These are phyloP conservation scores for Phoma herbarum DNA, from an alignment of 2,329 filamentous ascomycete genomes.

Conservation along the genomic window DNA sequence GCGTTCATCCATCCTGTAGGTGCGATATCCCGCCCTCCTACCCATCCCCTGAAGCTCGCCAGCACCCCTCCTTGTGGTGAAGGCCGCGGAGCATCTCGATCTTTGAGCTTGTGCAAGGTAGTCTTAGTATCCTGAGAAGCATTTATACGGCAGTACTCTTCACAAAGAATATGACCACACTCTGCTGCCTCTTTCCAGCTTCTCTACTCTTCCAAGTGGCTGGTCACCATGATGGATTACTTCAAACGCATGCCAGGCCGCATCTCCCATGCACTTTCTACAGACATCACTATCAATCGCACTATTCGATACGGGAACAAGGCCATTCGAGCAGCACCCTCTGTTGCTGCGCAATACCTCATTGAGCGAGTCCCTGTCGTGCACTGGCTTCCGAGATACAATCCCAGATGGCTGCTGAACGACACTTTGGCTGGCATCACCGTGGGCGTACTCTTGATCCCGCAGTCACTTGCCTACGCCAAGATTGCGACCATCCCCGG, in stretches of 20 bases:
- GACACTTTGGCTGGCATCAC: constrained; percentile 72
- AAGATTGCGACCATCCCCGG: constrained; percentile 88
- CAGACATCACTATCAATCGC: constrained; percentile 42
- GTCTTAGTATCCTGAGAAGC: constrained; percentile 1
- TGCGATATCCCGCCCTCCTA: constrained; percentile 17
- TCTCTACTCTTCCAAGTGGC: constrained; percentile 1
- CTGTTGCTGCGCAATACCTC: constrained; percentile 64
- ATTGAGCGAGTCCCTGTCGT: constrained; percentile 69
- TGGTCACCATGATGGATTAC: constrained; percentile 34
- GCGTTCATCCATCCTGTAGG: constrained; percentile 27
- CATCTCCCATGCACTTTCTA: constrained; percentile 30
- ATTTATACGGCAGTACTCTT: not conserved
- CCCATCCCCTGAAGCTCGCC: constrained; percentile 9
- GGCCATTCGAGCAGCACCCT: constrained; percentile 57
- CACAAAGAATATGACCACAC: not conserved
- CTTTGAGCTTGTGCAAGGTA: not conserved
- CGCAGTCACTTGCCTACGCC: constrained; percentile 97
- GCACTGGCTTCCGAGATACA: constrained; percentile 70
- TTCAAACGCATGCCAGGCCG: constrained; percentile 27
- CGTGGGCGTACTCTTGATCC: constrained; percentile 81
- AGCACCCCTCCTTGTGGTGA: constrained; percentile 11
- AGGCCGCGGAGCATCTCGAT: not conserved
- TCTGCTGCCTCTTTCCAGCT: not conserved
- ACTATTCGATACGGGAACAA: constrained; percentile 42
- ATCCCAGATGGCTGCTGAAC: constrained; percentile 67